phyloP scores from a whole-genome alignment of 305 asterid species.

The Ajuga reptans region DNA sequence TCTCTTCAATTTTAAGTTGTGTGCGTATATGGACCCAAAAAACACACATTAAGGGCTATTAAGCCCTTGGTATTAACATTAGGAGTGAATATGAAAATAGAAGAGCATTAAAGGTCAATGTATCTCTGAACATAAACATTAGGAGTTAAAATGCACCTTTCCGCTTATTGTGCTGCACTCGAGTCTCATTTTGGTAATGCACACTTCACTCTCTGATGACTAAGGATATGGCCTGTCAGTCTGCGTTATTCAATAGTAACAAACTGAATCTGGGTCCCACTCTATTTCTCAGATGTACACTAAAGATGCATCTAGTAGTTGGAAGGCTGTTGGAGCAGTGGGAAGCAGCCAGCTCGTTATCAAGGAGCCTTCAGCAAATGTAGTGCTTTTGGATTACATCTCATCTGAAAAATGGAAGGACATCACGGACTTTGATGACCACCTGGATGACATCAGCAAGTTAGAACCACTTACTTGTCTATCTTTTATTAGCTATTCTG shows the following conservation, averaged over 20 bases:
- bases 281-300: slow-evolving; percentile 50
- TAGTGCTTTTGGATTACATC: slow-evolving; percentile 64
- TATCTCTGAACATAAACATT: background rate
- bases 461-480: slow-evolving; percentile 26
- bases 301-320: slow-evolving; percentile 68
- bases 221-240: too few species aligned
- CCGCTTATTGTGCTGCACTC: background rate
- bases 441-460: slow-evolving; percentile 91
- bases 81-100: background rate
- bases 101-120: background rate
- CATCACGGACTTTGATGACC: slow-evolving; percentile 76
- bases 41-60: background rate
- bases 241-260: too few species aligned
- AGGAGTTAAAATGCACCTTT: background rate
- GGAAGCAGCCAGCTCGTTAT: slow-evolving; percentile 46
- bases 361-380: slow-evolving; percentile 79
- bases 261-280: background rate
- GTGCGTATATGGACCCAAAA: background rate
- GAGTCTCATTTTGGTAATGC: background rate
- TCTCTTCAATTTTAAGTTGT: background rate
- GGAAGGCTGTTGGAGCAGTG: slow-evolving; percentile 69
- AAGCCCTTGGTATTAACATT: background rate
- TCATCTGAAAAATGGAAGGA: slow-evolving; percentile 77
- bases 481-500: background rate
- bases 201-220: background rate